A percentile compares a stretch with the other conserved stretches of the same genome.
phyloP scores from a whole-genome alignment of 2,329 filamentous ascomycete species.

The Fusarium odoratissimum region DNA sequence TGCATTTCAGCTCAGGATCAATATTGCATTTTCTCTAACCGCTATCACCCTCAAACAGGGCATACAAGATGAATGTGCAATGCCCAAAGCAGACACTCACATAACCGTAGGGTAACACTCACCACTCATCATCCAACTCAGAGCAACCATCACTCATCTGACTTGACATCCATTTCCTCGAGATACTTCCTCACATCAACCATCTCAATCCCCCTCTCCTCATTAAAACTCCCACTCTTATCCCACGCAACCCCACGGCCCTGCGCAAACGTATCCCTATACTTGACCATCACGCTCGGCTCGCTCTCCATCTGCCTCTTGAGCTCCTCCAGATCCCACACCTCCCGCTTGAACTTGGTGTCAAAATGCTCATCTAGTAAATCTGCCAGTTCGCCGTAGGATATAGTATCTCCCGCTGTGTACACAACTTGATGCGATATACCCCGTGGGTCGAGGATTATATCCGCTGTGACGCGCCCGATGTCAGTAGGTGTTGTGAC shows the following conservation, averaged over 20 bases:
- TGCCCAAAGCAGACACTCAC: background rate
- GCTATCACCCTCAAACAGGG: background rate
- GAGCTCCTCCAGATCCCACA: slow-evolving; percentile 61
- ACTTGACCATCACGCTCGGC: slow-evolving; percentile 66
- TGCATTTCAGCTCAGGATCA: background rate
- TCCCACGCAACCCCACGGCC: slow-evolving; percentile 71
- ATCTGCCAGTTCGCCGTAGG: slow-evolving; percentile 65
- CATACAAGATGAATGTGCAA: background rate
- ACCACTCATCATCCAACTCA: background rate
- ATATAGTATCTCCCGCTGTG: slow-evolving; percentile 71
- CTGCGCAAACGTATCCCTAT: slow-evolving; percentile 69
- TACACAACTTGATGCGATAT: slow-evolving; percentile 61
- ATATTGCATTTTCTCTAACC: background rate
- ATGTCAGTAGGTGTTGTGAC: slow-evolving; percentile 74
- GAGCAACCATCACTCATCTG: background rate
- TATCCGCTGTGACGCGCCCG: slow-evolving; percentile 67
- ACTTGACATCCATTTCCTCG: slow-evolving; percentile 32
- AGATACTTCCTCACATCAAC: slow-evolving; percentile 57
- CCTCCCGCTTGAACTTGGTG: slow-evolving; percentile 58
- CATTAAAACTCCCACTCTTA: slow-evolving; percentile 64
- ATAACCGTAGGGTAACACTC: background rate
- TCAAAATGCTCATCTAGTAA: slow-evolving; percentile 58
- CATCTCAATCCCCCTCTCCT: slow-evolving; percentile 58
- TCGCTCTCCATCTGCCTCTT: slow-evolving; percentile 58
- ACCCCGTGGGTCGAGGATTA: slow-evolving; percentile 58